phyloP scores from a whole-genome alignment of 495 filamentous ascomycete species.

The Thozetella sp. region DNA sequence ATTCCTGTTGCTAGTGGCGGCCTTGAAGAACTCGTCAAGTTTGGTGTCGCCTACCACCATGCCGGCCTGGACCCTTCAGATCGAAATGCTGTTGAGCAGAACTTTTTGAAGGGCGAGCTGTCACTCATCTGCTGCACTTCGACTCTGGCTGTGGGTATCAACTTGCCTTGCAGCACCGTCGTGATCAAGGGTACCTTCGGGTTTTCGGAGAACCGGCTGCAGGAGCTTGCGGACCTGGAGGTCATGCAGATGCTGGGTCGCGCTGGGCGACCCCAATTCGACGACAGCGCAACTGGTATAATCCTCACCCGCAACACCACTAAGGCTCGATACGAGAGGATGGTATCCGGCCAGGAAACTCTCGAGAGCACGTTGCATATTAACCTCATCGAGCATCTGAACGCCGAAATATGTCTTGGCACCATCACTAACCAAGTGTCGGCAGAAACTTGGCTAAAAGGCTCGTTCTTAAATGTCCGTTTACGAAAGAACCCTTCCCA shows the following conservation, averaged over 20 bases:
- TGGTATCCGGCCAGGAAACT: conserved; percentile 80
- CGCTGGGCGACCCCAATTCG: conserved; percentile 92
- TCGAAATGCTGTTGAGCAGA: conserved; percentile 68
- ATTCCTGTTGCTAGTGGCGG: conserved; percentile 61
- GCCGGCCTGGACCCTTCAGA: conserved; percentile 79
- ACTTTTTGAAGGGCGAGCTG: conserved; percentile 75
- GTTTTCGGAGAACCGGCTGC: conserved; percentile 64
- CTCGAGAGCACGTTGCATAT: conserved; percentile 88
- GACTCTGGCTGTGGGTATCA: conserved; percentile 91
- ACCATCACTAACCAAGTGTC: conserved; percentile 72
- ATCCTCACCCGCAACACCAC: conserved; percentile 80
- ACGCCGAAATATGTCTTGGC: conserved; percentile 88
- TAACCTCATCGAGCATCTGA: conserved; percentile 89
- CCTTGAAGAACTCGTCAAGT: conserved; percentile 61
- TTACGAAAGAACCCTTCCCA: conserved; percentile 77
- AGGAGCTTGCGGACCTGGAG: conserved; percentile 88
- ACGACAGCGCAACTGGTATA: conserved; percentile 79
- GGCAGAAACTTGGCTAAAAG: conserved; percentile 80
- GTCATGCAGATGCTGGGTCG: conserved; percentile 99
- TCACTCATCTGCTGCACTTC: conserved; percentile 95
- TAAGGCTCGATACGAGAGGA: conserved; percentile 72
- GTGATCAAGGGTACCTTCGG: conserved; percentile 88
- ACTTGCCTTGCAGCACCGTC: conserved; percentile 90
- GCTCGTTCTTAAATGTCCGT: conserved; percentile 87
- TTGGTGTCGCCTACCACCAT: conserved; percentile 93